Percentiles rank a stretch among this genome's conserved stretches.
Conservation (phyloP, 2,329 filamentous ascomycete species). For the Madurella fahalii region DNA sequence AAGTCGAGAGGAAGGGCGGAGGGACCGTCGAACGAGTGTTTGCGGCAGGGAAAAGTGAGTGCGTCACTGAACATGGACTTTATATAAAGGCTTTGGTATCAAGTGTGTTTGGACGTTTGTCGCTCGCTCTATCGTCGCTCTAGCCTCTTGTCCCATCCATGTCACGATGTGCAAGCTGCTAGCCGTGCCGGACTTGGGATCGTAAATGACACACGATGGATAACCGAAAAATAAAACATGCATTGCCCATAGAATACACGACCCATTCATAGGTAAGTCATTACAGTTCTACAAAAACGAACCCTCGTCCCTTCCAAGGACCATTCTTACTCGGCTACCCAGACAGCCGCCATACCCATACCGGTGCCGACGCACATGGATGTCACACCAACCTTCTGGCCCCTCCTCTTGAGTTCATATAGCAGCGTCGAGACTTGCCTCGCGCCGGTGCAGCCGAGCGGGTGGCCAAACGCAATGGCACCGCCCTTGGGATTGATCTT, state of each 20-base stretch:
- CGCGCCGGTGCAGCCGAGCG: slow-evolving; percentile 88
- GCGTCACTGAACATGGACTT: too few relatives aligned
- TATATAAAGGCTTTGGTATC: too few relatives aligned
- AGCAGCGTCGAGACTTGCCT: slow-evolving; percentile 89
- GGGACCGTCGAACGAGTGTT: too few relatives aligned
- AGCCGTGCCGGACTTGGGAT: too few relatives aligned
- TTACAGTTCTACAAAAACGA: slow-evolving; percentile 16
- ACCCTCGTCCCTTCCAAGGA: not conserved
- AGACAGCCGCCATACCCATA: slow-evolving; percentile 97
- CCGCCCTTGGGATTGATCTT: slow-evolving; percentile 98
- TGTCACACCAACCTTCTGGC: slow-evolving; percentile 82
- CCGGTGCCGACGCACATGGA: slow-evolving; percentile 97
- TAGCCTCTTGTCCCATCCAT: too few relatives aligned
- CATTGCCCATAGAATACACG: not conserved
- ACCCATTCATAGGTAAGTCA: not conserved
- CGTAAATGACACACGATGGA: too few relatives aligned
- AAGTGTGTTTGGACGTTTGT: too few relatives aligned
- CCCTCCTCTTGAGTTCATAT: slow-evolving; percentile 81
- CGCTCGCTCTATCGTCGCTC: too few relatives aligned
- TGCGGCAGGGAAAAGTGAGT: too few relatives aligned
- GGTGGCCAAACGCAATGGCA: slow-evolving; percentile 93
- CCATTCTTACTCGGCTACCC: slow-evolving; percentile 60
- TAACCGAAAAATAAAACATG: not conserved
- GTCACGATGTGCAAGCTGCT: too few relatives aligned
- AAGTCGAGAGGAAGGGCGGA: too few relatives aligned